These are phyloP conservation scores for Arthrobotrys iridis DNA, from an alignment of 2,329 filamentous ascomycete species.

Conservation along the genomic window DNA sequence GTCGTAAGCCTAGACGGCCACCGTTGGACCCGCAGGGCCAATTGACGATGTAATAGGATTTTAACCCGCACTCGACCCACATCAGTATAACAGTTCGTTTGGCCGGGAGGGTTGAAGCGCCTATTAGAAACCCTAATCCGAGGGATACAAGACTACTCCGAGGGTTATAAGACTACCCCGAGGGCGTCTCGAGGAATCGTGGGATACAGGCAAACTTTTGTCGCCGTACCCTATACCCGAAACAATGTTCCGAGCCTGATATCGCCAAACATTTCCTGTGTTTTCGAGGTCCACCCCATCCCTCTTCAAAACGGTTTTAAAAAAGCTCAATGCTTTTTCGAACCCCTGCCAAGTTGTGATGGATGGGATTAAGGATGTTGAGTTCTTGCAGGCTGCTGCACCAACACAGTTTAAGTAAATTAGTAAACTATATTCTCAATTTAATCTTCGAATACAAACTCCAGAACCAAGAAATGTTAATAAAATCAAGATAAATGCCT, in stretches of 20 bases:
- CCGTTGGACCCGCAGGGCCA: no score
- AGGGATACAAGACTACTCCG: no score
- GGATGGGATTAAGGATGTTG: not conserved
- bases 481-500: no score
- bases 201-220: not conserved
- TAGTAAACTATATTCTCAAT: not conserved
- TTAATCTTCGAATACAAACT: not conserved
- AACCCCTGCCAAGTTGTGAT: conserved; percentile 1
- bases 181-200: not conserved
- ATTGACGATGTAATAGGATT: no score
- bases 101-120: not conserved
- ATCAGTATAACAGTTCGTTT: not conserved
- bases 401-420: not conserved
- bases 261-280: not conserved
- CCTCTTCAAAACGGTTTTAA: not conserved
- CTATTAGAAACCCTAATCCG: not conserved
- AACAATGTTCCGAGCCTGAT: conserved; percentile 5
- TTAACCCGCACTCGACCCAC: no score
- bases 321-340: not conserved
- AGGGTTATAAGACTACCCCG: no score
- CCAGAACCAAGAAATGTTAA: no score
- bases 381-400: not conserved
- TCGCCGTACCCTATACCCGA: conserved; percentile 8
- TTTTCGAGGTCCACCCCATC: not conserved
- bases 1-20: not conserved